These are phyloP conservation scores for Carpinus fangiana DNA, from an alignment of 306 rosid genomes.

Conservation along the genomic window DNA sequence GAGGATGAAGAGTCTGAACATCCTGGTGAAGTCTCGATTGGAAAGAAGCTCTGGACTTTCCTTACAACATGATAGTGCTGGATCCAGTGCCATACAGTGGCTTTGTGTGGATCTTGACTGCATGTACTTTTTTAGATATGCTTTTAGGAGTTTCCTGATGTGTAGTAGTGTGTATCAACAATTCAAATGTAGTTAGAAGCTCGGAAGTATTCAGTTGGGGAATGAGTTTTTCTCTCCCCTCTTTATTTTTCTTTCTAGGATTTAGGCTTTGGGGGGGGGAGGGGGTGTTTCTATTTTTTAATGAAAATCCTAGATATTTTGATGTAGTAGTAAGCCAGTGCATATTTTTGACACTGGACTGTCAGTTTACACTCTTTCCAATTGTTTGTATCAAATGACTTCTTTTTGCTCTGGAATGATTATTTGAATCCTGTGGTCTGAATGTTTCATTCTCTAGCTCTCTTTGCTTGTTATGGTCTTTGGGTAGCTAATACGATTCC, in stretches of 20 bases:
- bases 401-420: slow-evolving; percentile 30
- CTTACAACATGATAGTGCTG: slow-evolving; percentile 57
- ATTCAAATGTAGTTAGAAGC: slow-evolving; percentile 52
- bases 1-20: slow-evolving; percentile 54
- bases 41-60: slow-evolving; percentile 89
- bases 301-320: slow-evolving; percentile 51
- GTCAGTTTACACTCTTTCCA: slow-evolving; percentile 34
- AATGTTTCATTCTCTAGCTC: background rate
- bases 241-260: slow-evolving; percentile 29
- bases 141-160: slow-evolving; percentile 42
- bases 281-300: slow-evolving; percentile 16
- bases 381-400: slow-evolving; percentile 69
- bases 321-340: slow-evolving; percentile 52
- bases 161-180: slow-evolving; percentile 53
- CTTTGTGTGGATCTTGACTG: slow-evolving; percentile 37
- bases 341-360: slow-evolving; percentile 52
- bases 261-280: slow-evolving; percentile 31
- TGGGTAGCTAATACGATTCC: too few relatives aligned
- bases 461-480: background rate
- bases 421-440: slow-evolving; percentile 36
- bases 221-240: slow-evolving; percentile 50
- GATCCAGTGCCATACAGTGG: slow-evolving; percentile 26
- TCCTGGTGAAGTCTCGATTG: slow-evolving; percentile 82
- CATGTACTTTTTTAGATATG: slow-evolving; percentile 49
- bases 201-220: slow-evolving; percentile 39